These are phyloP conservation scores for Fomitopsis pulvina DNA, from an alignment of 768 basidiomycete genomes.

Conservation along the genomic window DNA sequence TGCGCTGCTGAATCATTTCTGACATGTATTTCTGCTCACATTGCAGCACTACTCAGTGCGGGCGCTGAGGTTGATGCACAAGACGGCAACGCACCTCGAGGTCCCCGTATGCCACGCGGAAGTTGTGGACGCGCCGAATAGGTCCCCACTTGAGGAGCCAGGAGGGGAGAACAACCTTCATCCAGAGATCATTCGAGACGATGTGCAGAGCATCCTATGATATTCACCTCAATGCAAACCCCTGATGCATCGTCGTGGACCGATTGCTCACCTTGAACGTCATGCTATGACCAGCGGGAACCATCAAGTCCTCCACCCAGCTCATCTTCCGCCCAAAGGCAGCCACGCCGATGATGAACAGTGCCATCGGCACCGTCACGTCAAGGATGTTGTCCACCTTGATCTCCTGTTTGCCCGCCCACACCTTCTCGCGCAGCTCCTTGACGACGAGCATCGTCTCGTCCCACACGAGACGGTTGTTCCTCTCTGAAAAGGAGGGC, in stretches of 20 bases:
- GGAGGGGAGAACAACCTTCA: conserved; percentile 18
- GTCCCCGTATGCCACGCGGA: conserved; percentile 19
- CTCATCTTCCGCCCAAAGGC: conserved; percentile 47
- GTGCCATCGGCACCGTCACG: conserved; percentile 48
- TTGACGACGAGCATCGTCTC: conserved; percentile 24
- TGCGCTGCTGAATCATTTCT: conserved; percentile 45
- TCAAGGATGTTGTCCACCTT: conserved; percentile 39
- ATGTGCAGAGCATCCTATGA: conserved; percentile 19
- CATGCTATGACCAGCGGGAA: conserved; percentile 10
- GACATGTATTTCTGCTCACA: conserved; percentile 35
- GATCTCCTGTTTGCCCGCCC: conserved; percentile 35
- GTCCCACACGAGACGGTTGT: conserved; percentile 32
- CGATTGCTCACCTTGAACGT: conserved; percentile 16
- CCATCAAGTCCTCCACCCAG: conserved; percentile 27
- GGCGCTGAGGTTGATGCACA: background rate
- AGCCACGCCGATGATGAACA: conserved; percentile 48
- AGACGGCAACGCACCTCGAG: conserved; percentile 17
- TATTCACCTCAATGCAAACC: too few relatives aligned
- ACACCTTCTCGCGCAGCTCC: conserved; percentile 34
- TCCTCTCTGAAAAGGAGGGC: conserved; percentile 52
- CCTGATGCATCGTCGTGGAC: too few relatives aligned
- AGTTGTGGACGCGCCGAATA: conserved; percentile 12
- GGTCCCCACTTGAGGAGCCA: conserved; percentile 17
- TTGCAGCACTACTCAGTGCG: background rate
- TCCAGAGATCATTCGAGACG: conserved; percentile 18